Conservation (phyloP, 1,284 basidiomycete species). For the Golubevia pallescens region DNA sequence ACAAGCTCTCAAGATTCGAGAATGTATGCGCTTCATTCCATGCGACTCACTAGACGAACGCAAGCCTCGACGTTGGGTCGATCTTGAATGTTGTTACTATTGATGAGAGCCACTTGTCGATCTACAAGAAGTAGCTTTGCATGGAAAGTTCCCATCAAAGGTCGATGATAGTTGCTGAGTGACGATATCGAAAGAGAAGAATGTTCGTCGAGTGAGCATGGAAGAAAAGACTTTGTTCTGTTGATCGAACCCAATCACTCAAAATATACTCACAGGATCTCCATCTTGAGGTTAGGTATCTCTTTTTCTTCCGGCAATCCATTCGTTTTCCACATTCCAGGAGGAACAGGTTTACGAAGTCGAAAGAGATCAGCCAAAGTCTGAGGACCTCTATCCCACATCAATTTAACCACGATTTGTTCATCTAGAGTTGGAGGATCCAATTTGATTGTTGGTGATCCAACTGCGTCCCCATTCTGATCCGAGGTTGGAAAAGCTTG, state of each 20-base stretch:
- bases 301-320: slow-evolving; percentile 48
- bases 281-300: slow-evolving; percentile 47
- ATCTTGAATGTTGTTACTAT: slow-evolving; percentile 67
- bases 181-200: no score
- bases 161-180: slow-evolving; percentile 63
- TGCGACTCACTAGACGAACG: no score
- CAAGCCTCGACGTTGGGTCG: slow-evolving; percentile 72
- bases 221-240: no score
- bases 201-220: no score
- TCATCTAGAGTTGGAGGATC: slow-evolving; percentile 26
- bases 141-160: slow-evolving; percentile 74
- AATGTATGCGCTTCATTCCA: no score
- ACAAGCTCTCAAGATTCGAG: no score
- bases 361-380: slow-evolving; percentile 56
- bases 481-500: no score
- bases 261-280: slow-evolving; percentile 35
- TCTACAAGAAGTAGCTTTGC: slow-evolving; percentile 79
- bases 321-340: slow-evolving; percentile 48
- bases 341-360: slow-evolving; percentile 44
- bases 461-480: no score
- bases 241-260: no score
- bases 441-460: slow-evolving; percentile 16
- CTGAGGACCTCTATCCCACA: slow-evolving; percentile 62
- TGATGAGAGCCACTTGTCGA: slow-evolving; percentile 74
- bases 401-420: slow-evolving; percentile 54